Evolutionary conservation across 169 alveolate genomes (phyloP).

Genomic region (Plasmodium vinckei): DNA sequence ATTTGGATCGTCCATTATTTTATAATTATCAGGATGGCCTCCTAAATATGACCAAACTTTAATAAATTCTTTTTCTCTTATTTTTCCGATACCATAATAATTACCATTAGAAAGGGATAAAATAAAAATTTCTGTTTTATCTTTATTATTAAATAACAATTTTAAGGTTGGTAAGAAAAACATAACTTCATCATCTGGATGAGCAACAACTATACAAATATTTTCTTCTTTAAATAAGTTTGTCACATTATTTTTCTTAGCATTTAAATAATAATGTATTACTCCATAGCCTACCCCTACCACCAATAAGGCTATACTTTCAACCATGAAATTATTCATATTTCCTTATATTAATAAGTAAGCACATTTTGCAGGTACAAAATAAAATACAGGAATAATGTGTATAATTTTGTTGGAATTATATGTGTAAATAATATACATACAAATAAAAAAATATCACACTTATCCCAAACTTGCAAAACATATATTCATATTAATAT

Average conservation of each 20-base stretch:
- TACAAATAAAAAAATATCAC: too few relatives aligned
- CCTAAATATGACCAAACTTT: slow-evolving; percentile 78
- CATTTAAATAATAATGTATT: slow-evolving; percentile 3
- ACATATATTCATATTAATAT: too few relatives aligned
- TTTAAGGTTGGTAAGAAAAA: slow-evolving; percentile 91
- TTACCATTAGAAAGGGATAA: slow-evolving; percentile 75
- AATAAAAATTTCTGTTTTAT: slow-evolving; percentile 55
- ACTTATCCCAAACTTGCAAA: too few relatives aligned
- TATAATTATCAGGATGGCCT: slow-evolving; percentile 31
- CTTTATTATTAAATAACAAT: slow-evolving; percentile 76
- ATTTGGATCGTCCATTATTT: slow-evolving; percentile 15
- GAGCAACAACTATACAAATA: slow-evolving; percentile 88
- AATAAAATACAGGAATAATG: not conserved
- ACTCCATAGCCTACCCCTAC: not conserved
- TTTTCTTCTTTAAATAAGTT: slow-evolving; percentile 10
- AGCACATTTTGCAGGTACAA: not conserved
- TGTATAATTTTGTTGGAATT: too few relatives aligned
- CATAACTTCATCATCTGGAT: slow-evolving; percentile 96
- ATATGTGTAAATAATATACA: too few relatives aligned
- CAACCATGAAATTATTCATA: not conserved
- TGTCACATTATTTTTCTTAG: slow-evolving; percentile 17
- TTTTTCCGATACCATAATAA: slow-evolving; percentile 77
- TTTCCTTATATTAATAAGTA: not conserved
- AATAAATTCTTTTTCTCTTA: slow-evolving; percentile 73
- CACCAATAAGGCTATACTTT: not conserved